Conservation (phyloP, 108 stramenopile species). For the Cylindrotheca fusiformis region DNA sequence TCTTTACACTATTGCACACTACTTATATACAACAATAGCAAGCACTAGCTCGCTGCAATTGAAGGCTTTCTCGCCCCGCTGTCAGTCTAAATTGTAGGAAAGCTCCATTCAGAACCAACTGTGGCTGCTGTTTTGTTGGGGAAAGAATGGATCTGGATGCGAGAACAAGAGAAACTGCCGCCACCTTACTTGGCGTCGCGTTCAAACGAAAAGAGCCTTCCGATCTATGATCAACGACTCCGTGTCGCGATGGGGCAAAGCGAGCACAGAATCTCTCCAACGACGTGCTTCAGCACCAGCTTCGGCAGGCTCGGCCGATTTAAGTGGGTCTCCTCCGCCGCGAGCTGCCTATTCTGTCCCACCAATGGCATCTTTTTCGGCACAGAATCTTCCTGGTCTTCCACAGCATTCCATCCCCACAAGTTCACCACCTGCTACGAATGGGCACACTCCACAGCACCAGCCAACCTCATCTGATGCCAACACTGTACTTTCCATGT, state of each 20-base stretch:
- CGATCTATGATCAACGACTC: neutral
- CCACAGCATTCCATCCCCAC: neutral
- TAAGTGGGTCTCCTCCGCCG: neutral
- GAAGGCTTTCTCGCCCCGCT: too few relatives aligned
- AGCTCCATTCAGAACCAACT: too few relatives aligned
- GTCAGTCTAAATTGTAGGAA: too few relatives aligned
- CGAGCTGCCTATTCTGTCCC: neutral
- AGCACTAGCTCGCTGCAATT: too few relatives aligned
- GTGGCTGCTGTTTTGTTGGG: too few relatives aligned
- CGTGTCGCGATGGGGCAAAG: neutral
- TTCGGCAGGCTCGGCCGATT: neutral
- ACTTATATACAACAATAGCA: too few relatives aligned
- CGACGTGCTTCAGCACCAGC: neutral
- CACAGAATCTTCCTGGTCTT: neutral
- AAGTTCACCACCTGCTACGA: neutral
- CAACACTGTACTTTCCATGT: conserved; percentile 22
- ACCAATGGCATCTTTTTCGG: neutral
- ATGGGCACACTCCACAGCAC: neutral
- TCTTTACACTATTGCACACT: too few relatives aligned
- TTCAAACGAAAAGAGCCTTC: neutral
- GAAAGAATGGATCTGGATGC: conserved; percentile 3
- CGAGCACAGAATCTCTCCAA: neutral
- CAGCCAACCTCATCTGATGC: neutral
- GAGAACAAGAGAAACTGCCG: conserved; percentile 3
- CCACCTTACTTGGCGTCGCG: conserved; percentile 3